Evolutionary conservation across 2,329 filamentous ascomycete species (phyloP).

Genomic region (Torrubiella hemipterigena): DNA sequence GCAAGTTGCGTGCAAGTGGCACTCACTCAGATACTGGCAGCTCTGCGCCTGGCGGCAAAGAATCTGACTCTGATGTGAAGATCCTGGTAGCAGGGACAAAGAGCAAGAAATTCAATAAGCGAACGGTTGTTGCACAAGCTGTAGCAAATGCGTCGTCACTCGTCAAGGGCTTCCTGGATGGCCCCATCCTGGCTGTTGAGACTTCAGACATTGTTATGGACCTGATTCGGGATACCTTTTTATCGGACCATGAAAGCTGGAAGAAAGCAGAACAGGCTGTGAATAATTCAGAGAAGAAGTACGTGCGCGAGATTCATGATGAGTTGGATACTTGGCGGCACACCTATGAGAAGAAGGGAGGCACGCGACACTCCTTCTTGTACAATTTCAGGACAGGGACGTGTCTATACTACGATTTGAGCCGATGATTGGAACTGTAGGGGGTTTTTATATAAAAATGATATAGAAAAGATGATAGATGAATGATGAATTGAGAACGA

Average conservation of each 20-base stretch:
- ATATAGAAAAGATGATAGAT: too few relatives aligned
- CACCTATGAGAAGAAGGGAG: conserved; percentile 40
- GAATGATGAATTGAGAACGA: too few relatives aligned
- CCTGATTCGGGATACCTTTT: conserved; percentile 57
- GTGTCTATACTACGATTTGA: conserved; percentile 79
- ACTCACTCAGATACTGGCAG: conserved; percentile 5
- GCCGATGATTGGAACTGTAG: too few relatives aligned
- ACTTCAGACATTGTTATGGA: conserved; percentile 75
- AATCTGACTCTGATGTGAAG: conserved; percentile 60
- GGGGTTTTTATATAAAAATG: too few relatives aligned
- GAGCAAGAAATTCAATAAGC: conserved; percentile 85
- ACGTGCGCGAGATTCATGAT: conserved; percentile 72
- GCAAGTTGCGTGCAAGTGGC: conserved; percentile 24
- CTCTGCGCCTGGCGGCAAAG: conserved; percentile 19
- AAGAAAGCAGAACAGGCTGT: conserved; percentile 67
- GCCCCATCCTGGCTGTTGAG: conserved; percentile 79
- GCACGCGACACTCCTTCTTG: conserved; percentile 65
- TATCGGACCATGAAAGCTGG: conserved; percentile 79
- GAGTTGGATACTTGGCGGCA: conserved; percentile 53
- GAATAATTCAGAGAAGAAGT: conserved; percentile 66
- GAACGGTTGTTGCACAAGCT: conserved; percentile 73
- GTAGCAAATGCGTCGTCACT: conserved; percentile 47
- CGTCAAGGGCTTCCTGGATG: conserved; percentile 58
- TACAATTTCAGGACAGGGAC: conserved; percentile 83
- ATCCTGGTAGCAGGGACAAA: conserved; percentile 74